Conservation (phyloP, 2,329 filamentous ascomycete genomes). For the Talaromyces albobiverticillius region DNA sequence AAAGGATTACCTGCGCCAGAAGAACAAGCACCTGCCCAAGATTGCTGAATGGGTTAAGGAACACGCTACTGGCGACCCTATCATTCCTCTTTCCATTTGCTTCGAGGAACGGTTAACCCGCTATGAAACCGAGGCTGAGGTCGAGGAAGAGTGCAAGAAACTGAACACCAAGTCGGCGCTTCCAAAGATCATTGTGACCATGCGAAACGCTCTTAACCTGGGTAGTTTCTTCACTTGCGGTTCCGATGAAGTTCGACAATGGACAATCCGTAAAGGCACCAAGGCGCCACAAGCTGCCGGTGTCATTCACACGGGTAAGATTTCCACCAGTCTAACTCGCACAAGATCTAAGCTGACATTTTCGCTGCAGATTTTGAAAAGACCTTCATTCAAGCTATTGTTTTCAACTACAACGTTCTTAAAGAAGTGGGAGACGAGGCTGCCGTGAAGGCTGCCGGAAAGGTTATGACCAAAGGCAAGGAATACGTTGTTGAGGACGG, state of each 20-base stretch:
- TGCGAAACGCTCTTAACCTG: constrained; percentile 88
- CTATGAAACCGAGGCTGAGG: constrained; percentile 70
- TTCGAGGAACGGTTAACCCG: constrained; percentile 89
- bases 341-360: not conserved
- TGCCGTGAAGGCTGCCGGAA: constrained; percentile 87
- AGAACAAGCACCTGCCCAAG: constrained; percentile 97
- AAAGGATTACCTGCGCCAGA: constrained; percentile 95
- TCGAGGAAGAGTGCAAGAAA: constrained; percentile 81
- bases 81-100: constrained; percentile 88
- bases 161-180: constrained; percentile 83
- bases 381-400: constrained; percentile 95
- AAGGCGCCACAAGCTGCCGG: constrained; percentile 97
- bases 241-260: constrained; percentile 93
- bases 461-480: constrained; percentile 98
- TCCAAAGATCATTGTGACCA: constrained; percentile 86
- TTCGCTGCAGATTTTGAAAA: constrained; percentile 77
- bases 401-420: constrained; percentile 81
- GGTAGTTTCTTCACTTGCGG: constrained; percentile 97
- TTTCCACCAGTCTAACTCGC: not conserved
- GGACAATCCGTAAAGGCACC: constrained; percentile 92
- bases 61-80: constrained; percentile 79
- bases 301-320: constrained; percentile 77
- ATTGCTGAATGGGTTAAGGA: constrained; percentile 95
- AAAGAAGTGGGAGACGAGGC: constrained; percentile 87
- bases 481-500: constrained; percentile 67